phyloP scores from a whole-genome alignment of 768 basidiomycete genomes.

The Termitomyces sp. region DNA sequence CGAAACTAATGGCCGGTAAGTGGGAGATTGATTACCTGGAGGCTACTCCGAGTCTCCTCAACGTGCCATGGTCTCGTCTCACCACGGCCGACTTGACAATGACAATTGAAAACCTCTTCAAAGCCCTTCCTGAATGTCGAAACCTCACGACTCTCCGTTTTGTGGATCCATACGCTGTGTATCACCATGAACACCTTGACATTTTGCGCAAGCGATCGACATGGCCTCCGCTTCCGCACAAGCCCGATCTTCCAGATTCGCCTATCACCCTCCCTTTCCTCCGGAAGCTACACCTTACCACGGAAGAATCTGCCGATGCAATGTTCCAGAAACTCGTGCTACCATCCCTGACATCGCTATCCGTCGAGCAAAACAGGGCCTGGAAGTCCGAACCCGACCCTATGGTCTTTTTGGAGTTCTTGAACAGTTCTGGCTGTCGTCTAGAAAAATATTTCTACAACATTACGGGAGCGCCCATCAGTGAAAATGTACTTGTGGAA shows the following conservation, averaged over 20 bases:
- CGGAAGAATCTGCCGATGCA: not conserved
- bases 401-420: not conserved
- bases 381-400: not conserved
- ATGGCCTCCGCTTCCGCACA: not conserved
- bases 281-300: not conserved
- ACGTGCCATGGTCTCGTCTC: not conserved
- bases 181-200: not conserved
- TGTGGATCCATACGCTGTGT: not conserved
- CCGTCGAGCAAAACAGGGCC: not conserved
- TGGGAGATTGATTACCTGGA: slow-evolving; percentile 5
- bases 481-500: slow-evolving; percentile 1
- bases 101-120: not conserved
- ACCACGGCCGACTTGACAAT: not conserved
- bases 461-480: not conserved
- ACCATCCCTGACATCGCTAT: not conserved
- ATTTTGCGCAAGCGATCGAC: not conserved
- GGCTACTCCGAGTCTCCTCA: not conserved
- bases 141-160: slow-evolving; percentile 8
- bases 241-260: not conserved
- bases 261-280: slow-evolving; percentile 6
- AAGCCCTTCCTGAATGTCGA: slow-evolving; percentile 2
- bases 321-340: slow-evolving; percentile 9
- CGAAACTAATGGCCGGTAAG: not conserved
- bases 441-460: slow-evolving; percentile 3
- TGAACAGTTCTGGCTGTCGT: slow-evolving; percentile 5